phyloP scores from a whole-genome alignment of 352 stramenopile genomes.

The Globisporangium emineosum region DNA sequence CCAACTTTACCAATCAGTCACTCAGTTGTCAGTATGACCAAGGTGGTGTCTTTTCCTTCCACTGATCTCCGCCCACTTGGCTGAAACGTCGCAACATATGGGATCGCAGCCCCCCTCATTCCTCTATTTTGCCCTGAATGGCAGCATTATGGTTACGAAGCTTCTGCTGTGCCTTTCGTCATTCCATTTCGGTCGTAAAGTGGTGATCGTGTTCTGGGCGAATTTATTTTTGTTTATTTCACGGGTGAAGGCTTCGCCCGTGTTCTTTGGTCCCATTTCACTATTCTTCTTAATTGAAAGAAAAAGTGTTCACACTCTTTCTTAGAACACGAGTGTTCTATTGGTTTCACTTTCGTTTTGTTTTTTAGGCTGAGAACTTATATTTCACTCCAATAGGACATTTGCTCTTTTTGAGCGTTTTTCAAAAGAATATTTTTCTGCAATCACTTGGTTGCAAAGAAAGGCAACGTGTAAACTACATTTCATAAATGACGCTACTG shows the following conservation, averaged over 20 bases:
- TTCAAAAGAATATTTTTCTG: too few species aligned
- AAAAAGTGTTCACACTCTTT: too few species aligned
- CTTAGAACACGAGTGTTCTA: too few species aligned
- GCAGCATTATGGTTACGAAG: background rate
- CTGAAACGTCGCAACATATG: background rate
- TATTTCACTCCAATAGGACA: too few species aligned
- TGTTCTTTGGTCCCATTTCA: background rate
- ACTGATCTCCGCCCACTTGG: background rate
- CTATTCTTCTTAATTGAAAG: background rate
- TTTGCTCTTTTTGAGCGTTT: too few species aligned
- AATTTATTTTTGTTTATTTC: background rate
- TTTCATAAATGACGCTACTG: background rate
- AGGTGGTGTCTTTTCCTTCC: background rate
- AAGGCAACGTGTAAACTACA: background rate
- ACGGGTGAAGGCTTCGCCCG: background rate
- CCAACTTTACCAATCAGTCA: background rate
- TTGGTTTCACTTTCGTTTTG: constrained; percentile 3
- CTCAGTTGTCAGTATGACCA: background rate
- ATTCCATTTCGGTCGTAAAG: background rate
- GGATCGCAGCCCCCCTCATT: background rate
- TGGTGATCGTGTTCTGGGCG: background rate
- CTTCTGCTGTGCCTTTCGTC: background rate
- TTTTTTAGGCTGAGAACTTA: too few species aligned
- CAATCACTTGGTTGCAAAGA: too few species aligned
- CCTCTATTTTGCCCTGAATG: background rate